Conservation (phyloP, 257 asterid species). For the Striga asiatica region DNA sequence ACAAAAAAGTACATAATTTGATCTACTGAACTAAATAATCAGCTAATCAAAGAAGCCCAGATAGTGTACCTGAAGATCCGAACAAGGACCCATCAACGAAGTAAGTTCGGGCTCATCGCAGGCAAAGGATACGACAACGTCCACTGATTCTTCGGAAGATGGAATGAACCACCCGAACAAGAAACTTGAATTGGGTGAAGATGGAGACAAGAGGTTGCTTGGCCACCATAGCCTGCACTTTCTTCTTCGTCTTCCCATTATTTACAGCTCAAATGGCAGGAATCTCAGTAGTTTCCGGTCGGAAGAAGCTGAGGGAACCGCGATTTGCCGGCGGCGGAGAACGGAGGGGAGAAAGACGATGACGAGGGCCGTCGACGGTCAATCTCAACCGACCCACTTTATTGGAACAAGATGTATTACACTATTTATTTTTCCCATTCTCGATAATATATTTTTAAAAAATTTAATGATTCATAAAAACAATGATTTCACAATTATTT, state of each 20-base stretch:
- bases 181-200: conserved; percentile 31
- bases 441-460: too few relatives aligned
- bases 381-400: too few relatives aligned
- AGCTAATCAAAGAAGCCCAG: not conserved
- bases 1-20: not conserved
- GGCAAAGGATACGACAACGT: conserved; percentile 62
- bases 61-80: conserved; percentile 45
- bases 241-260: conserved; percentile 32
- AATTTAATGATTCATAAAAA: too few relatives aligned
- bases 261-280: not conserved
- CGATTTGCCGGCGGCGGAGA: conserved; percentile 7
- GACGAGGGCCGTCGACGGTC: too few relatives aligned
- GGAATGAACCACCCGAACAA: conserved; percentile 74
- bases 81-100: conserved; percentile 16
- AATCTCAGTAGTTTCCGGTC: conserved; percentile 3
- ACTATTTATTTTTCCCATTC: too few relatives aligned
- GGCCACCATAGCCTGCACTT: conserved; percentile 99
- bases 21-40: not conserved
- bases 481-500: too few relatives aligned
- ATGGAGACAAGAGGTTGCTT: conserved; percentile 29
- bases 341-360: too few relatives aligned
- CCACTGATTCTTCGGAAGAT: conserved; percentile 45
- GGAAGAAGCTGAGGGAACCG: not conserved
- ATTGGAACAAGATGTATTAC: too few relatives aligned
- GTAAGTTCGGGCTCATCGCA: conserved; percentile 29